These are phyloP conservation scores for Pezicula rhizophila DNA, from an alignment of 2,329 filamentous ascomycete genomes.

Conservation along the genomic window DNA sequence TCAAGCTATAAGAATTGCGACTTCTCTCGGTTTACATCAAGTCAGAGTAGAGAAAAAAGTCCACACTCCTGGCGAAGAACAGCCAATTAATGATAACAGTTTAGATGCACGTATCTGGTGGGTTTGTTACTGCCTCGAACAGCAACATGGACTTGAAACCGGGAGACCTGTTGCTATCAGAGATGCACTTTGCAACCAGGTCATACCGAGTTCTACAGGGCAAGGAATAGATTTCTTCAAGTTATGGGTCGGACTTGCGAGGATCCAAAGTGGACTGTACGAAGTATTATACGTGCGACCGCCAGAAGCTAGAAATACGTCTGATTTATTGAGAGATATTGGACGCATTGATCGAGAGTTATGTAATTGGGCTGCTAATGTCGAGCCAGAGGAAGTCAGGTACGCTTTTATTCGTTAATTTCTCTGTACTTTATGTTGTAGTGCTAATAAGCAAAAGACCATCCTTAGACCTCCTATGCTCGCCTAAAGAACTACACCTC, in stretches of 20 bases:
- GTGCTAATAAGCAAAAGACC: neutral
- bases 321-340: neutral
- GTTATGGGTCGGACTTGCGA: neutral
- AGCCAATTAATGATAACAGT: neutral
- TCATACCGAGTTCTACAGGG: neutral
- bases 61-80: neutral
- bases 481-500: neutral
- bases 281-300: neutral
- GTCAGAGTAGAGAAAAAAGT: neutral
- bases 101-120: constrained; percentile 1
- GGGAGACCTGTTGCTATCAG: neutral
- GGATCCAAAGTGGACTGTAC: neutral
- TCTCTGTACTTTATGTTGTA: neutral
- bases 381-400: neutral
- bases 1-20: constrained; percentile 1
- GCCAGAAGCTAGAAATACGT: neutral
- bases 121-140: neutral
- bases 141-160: neutral
- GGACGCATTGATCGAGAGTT: neutral
- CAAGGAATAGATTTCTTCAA: neutral
- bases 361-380: neutral
- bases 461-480: neutral
- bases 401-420: neutral
- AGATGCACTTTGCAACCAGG: neutral
- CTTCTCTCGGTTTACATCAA: neutral